Percentiles rank a stretch among this genome's conserved stretches.
These are phyloP conservation scores for Colletotrichum endophyticum DNA, from an alignment of 2,329 filamentous ascomycete species.

Conservation along the genomic window DNA sequence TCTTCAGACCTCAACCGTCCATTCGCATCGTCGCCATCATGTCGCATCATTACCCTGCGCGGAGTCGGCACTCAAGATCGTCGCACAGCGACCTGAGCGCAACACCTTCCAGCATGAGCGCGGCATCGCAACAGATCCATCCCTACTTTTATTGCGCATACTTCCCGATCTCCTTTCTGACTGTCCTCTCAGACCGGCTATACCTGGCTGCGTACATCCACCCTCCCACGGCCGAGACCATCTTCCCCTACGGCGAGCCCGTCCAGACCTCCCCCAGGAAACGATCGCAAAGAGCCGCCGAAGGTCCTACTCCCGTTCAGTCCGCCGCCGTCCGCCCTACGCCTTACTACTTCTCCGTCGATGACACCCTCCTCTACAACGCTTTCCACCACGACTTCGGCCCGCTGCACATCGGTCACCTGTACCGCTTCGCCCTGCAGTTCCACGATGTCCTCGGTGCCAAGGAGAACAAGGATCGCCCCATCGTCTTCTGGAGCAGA, in stretches of 20 bases:
- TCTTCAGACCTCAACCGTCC: neutral
- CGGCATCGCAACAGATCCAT: neutral
- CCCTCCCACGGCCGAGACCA: constrained; percentile 78
- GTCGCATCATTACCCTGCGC: constrained; percentile 36
- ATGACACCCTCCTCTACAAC: constrained; percentile 93
- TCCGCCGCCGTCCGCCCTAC: constrained; percentile 47
- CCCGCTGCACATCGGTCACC: constrained; percentile 93
- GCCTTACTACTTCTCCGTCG: constrained; percentile 95
- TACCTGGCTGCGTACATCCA: constrained; percentile 93
- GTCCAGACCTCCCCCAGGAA: constrained; percentile 34
- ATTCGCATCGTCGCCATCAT: constrained; percentile 19
- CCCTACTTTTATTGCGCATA: constrained; percentile 23
- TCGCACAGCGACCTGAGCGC: neutral
- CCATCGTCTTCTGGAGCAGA: constrained; percentile 95
- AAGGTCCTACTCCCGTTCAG: constrained; percentile 45
- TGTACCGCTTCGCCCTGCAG: constrained; percentile 94
- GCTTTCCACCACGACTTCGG: constrained; percentile 99
- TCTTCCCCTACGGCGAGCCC: constrained; percentile 81
- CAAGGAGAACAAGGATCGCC: constrained; percentile 85
- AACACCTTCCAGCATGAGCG: neutral
- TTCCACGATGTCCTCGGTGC: constrained; percentile 95
- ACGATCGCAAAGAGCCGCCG: constrained; percentile 61
- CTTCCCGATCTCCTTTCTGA: constrained; percentile 38
- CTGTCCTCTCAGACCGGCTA: constrained; percentile 74
- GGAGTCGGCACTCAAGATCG: neutral